A percentile compares a stretch with the other conserved stretches of the same genome.
phyloP scores from a whole-genome alignment of 208 protist species.

The Leishmania lainsoni region DNA sequence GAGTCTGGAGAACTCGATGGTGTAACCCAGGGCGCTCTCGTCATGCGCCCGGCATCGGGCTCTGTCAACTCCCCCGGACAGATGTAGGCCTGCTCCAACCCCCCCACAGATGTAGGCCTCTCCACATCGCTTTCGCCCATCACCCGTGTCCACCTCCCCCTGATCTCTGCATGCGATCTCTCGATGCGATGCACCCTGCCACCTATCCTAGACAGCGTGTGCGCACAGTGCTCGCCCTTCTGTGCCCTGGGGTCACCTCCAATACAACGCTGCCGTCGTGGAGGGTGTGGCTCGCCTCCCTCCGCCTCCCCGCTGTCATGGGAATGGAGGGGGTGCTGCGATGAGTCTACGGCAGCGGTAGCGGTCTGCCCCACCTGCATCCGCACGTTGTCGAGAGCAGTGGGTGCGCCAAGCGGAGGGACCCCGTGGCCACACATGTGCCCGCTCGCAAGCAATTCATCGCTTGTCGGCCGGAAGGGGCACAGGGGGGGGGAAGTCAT shows the following conservation, averaged over 20 bases:
- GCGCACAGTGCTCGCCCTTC: not conserved
- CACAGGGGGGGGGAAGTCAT: not conserved
- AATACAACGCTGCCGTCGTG: not conserved
- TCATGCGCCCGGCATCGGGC: not conserved
- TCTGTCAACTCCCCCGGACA: not conserved
- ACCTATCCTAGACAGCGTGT: not conserved
- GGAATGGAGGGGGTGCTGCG: too few relatives aligned
- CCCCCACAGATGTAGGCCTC: too few relatives aligned
- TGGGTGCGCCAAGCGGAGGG: too few relatives aligned
- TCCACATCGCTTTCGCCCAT: not conserved
- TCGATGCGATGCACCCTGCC: not conserved
- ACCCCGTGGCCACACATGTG: too few relatives aligned
- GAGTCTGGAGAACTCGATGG: too few relatives aligned
- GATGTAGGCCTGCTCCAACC: too few relatives aligned
- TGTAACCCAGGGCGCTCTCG: not conserved
- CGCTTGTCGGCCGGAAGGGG: too few relatives aligned
- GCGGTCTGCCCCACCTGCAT: too few relatives aligned
- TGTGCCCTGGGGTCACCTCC: not conserved
- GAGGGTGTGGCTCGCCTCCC: too few relatives aligned
- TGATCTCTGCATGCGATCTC: not conserved
- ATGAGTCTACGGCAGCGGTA: too few relatives aligned
- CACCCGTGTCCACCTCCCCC: not conserved
- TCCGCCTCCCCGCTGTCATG: not conserved
- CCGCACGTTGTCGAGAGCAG: too few relatives aligned
- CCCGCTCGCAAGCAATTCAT: too few relatives aligned